Percentiles rank a stretch among this genome's conserved stretches.
These are phyloP conservation scores for Gnaphalium uliginosum DNA, from an alignment of 129 eudicot species.

Conservation along the genomic window DNA sequence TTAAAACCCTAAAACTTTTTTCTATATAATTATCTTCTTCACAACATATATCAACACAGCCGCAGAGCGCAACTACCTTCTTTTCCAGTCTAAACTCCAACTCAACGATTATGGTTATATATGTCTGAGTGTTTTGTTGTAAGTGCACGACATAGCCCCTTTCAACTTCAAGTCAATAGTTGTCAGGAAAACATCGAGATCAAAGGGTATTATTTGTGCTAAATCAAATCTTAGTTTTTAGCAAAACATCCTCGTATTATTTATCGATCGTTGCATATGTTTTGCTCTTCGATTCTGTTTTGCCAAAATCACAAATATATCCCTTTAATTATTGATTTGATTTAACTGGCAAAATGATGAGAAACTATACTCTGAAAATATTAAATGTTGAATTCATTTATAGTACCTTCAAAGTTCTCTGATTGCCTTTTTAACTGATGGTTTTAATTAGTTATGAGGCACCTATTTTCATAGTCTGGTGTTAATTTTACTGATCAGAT, in stretches of 20 bases:
- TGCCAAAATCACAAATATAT: slow-evolving; percentile 24
- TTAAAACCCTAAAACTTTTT: slow-evolving; percentile 27
- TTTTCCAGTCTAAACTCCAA: background rate
- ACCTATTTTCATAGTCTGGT: slow-evolving; percentile 44
- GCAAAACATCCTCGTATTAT: background rate
- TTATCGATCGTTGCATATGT: slow-evolving; percentile 1
- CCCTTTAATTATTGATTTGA: background rate
- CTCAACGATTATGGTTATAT: background rate
- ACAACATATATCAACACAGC: background rate
- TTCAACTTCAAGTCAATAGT: slow-evolving; percentile 37
- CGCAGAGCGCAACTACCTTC: slow-evolving; percentile 15
- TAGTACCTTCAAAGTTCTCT: slow-evolving; percentile 65
- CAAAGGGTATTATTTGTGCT: slow-evolving; percentile 42
- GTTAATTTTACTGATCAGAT: slow-evolving; percentile 27
- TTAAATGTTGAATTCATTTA: slow-evolving; percentile 26
- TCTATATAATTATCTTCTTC: background rate
- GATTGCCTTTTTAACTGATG: slow-evolving; percentile 30
- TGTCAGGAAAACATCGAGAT: slow-evolving; percentile 41
- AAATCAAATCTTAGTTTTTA: slow-evolving; percentile 25
- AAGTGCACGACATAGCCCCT: slow-evolving; percentile 43
- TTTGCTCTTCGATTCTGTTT: slow-evolving; percentile 28
- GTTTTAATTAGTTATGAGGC: background rate
- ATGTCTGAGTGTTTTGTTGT: background rate
- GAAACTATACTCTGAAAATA: slow-evolving; percentile 38
- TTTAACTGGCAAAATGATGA: slow-evolving; percentile 45